Evolutionary conservation across 495 filamentous ascomycete species (phyloP), one percentile per base, ranked within the genome.

Genomic region (Penicillium coprophilum): DNA sequence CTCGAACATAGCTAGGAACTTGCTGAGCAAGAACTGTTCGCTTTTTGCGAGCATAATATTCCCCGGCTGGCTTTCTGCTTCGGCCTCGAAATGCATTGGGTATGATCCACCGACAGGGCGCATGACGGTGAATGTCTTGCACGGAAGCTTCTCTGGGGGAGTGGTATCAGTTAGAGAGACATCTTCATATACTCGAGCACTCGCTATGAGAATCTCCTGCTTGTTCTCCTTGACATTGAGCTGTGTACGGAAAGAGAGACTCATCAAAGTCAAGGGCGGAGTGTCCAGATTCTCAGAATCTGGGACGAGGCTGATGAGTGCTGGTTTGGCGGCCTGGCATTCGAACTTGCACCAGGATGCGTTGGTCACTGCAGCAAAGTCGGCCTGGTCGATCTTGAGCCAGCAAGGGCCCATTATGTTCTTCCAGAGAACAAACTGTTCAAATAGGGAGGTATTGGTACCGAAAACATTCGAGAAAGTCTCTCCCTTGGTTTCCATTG

Each of bases 321-420:
- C 84, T 3, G 94, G 95, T 55, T 90, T 87, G 5, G 80, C 74
- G 38, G 91, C 85, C 62, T 88, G 84, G 45, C 95, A 84, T 72
- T 98, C 94, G 19, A 97, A 85, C 63, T 96, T 97, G 80, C 95
- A 97, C 85, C 94, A 93, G 2, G 95, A 97, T 19, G 90, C 86
- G 63, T 97, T 97, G 69, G 87, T 91, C n/a, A 96, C 73, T 2
- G 87, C 78, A 12, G 81, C 79, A 70, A 96, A 96, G 66, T 96
- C 84, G 32, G 87, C 89, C 52, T 86, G 87, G 57, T 90, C 81
- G 54, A 98, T 91, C 65, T 84, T 89, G 17, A 98, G 80, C 94
- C 94, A 98, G 74, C 95, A 98, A 11, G 94, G 94, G 0, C 94
- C 94, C 92, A 96, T 97, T 56, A 98, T 89, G 59, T 93, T 92